These are phyloP conservation scores for Physcomitrium patens DNA, from an alignment of 225 moss, liverwort and hornwort genomes.

Conservation along the genomic window DNA sequence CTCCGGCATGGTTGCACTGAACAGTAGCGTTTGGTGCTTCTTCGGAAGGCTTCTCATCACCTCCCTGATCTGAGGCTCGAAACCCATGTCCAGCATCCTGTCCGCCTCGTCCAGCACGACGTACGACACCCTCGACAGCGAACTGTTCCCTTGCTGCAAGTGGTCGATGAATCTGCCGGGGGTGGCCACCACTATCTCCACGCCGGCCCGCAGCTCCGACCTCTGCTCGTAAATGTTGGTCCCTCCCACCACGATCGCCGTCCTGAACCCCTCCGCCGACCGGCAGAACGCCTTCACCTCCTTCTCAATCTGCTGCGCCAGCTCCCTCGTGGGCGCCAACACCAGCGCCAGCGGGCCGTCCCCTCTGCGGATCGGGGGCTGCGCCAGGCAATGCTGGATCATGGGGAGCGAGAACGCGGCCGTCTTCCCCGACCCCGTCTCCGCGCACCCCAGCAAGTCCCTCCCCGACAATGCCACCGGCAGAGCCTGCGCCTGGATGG, in stretches of 20 bases:
- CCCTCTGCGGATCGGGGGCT: conserved; percentile 81
- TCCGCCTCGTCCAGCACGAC: conserved; percentile 98
- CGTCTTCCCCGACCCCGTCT: conserved; percentile 97
- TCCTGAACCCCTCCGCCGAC: conserved; percentile 86
- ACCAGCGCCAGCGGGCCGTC: conserved; percentile 94
- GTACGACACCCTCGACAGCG: conserved; percentile 91
- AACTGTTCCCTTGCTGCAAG: conserved; percentile 97
- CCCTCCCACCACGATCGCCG: conserved; percentile 98
- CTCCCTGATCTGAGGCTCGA: conserved; percentile 99
- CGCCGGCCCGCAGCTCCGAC: conserved; percentile 92
- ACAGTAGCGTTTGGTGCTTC: conserved; percentile 94
- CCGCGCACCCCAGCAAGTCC: conserved; percentile 94
- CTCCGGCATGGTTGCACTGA: conserved; percentile 99
- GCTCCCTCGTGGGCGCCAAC: conserved; percentile 95
- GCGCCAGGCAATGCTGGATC: conserved; percentile 95
- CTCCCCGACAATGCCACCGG: conserved; percentile 82
- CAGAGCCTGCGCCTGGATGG: conserved; percentile 95
- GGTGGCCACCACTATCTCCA: conserved; percentile 97
- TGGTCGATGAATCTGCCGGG: conserved; percentile 98
- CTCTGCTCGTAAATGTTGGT: conserved; percentile 96
- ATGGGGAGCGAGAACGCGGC: conserved; percentile 95
- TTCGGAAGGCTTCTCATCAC: conserved; percentile 98
- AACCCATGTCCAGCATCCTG: conserved; percentile 99
- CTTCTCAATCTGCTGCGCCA: conserved; percentile 99
- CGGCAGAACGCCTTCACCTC: conserved; percentile 99